Evolutionary conservation across 2,329 filamentous ascomycete species (phyloP), one percentile per base, ranked within the genome.

Genomic region (Colletotrichum destructivum): DNA sequence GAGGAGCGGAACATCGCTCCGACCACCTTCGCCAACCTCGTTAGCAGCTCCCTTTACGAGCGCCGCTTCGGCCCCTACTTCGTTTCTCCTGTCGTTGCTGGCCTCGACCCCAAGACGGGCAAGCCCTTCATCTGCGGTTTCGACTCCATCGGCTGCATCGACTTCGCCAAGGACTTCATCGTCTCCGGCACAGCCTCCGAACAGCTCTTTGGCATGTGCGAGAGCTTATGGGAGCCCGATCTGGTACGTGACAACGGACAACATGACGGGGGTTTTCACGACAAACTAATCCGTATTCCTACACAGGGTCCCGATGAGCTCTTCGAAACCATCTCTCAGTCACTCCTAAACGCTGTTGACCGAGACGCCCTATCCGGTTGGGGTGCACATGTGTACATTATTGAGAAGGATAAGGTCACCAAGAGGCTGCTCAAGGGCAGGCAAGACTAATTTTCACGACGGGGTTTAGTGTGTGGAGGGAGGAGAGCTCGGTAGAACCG

Each of bases 351-450:
- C 84, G 96, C 96, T 72, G 94, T 98, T 70, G 96, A 99, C 84
- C 90, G 96, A 85, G 96, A 99, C 84, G 96, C 96, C 64, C 88
- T 99, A 75, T 98, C 96, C 47, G 96, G 96, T 75, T 98, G 96
- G 96, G 96, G 96, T 81, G 96, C 96, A 49, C 95, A 99, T 81
- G 96, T 99, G 77, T 99, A 98, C 87, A 97, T 99, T 81, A 97
- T 99, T 83, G 96, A 98, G 88, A 99, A 99, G 90, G 95, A 98
- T 87, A 98, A 98, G 93, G 94, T 99, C 75, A 98, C 96, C 80
- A 98, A 98, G 92, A 90, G 96, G 83, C 91, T 99, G 91, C 88
- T 99, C 83, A 98, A 98, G 91, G 95, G 95, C 81, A 91, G 95
- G 87, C 96, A 98, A 87, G 96, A 98, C 83, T 95, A 94, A 81